Percentiles rank a stretch among this genome's conserved stretches.
These are phyloP conservation scores for Przewalskia tangutica DNA, from an alignment of 257 asterid genomes.

Conservation along the genomic window DNA sequence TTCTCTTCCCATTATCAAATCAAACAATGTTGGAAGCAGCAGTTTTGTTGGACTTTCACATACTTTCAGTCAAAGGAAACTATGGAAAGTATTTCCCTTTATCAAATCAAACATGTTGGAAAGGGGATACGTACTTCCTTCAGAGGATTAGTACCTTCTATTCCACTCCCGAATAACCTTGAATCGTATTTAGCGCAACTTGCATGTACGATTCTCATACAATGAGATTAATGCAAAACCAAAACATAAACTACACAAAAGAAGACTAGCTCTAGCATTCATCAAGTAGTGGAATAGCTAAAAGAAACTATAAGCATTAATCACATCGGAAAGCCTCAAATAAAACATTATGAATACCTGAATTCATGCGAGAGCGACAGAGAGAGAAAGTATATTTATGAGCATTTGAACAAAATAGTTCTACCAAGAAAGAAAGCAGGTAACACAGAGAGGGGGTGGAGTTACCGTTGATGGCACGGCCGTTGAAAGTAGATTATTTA, in stretches of 20 bases:
- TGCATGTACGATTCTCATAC: neutral
- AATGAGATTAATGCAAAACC: neutral
- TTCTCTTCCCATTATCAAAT: neutral
- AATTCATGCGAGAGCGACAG: neutral
- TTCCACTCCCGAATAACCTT: neutral
- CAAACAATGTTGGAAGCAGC: neutral
- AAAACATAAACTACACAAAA: neutral
- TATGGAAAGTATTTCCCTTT: neutral
- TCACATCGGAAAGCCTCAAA: neutral
- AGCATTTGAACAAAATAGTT: neutral
- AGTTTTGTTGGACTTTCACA: neutral
- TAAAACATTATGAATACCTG: neutral
- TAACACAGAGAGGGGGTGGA: neutral
- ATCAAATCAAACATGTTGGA: neutral
- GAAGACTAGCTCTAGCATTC: neutral
- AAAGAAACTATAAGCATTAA: neutral
- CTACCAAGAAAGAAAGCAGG: neutral
- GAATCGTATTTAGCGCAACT: neutral
- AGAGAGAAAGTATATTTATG: neutral
- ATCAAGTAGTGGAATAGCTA: neutral
- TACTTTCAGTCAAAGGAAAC: neutral
- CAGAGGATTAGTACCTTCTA: neutral
- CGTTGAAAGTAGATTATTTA: constrained; percentile 58
- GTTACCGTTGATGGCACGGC: constrained; percentile 72
- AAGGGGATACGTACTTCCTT: neutral